Evolutionary conservation across 2,329 filamentous ascomycete genomes (phyloP), one percentile per base, ranked within the genome.

Genomic region (Aspergillus cejpii): DNA sequence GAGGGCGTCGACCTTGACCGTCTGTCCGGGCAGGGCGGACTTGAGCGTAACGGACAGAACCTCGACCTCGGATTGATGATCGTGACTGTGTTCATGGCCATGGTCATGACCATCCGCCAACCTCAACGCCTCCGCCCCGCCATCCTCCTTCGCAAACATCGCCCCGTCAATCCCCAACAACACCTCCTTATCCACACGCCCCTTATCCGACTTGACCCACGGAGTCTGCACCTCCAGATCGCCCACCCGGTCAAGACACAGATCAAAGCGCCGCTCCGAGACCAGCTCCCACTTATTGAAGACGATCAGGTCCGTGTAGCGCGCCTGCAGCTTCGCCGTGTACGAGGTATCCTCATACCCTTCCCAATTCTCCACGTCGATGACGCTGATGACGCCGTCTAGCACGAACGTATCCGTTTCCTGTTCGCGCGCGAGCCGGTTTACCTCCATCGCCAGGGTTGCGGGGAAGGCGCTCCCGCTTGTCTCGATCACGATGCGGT

Each of bases 291-390:
- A 94, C 71, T 96, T 96, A 66, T 95, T 96, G 58, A 94, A 84
- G 12, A 96, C 81, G 49, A 96, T 84, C 50, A 96, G 64, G 67
- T 96, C 90, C 8, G 90, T 96, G 65, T 94, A 95, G 51, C 80
- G 75, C 3, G 89, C 90, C 74, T 96, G 90, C 54, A 95, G 74
- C 61, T 85, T 83, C 5, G 90, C 90, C 45, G 90, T 96, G 61
- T 87, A 91, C 47, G 83, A 88, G 19, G 86, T 94, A 65, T 94
- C 89, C 57, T 92, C 87, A 61, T 96, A 96, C 0, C 90, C 90
- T 59, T 81, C 73, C 89, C 89, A 96, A 62, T 96, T 96, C 76
- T 95, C 90, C 8, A 94, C 89, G 60, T 96, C 90, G 47, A 96
- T 83, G 17, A 95, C 89, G 56, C 81, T 87, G 51, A 95, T 80